Percentiles rank a stretch among this genome's conserved stretches.
Evolutionary conservation across 305 asterid species (phyloP).

Genomic region (Caryopteris hybrid): DNA sequence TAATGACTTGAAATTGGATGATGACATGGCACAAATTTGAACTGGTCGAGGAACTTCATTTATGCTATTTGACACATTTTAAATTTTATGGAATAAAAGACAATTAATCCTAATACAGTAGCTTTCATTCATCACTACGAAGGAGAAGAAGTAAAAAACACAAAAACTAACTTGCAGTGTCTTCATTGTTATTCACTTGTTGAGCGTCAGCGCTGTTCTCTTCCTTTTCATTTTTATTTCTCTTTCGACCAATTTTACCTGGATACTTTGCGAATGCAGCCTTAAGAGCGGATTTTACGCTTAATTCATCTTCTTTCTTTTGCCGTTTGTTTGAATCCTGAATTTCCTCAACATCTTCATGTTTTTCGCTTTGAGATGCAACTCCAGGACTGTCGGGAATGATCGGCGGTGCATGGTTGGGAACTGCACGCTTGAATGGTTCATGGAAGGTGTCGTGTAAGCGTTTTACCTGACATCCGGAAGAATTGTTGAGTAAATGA

Average conservation of each 20-base stretch:
- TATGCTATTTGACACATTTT: no score
- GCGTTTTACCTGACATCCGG: slow-evolving; percentile 64
- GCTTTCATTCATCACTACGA: neutral
- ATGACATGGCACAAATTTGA: no score
- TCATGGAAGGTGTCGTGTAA: slow-evolving; percentile 81
- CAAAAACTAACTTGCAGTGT: slow-evolving; percentile 15
- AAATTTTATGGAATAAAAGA: neutral
- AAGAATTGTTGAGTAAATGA: neutral
- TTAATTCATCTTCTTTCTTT: slow-evolving; percentile 56
- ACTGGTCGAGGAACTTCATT: no score
- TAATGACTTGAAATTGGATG: no score
- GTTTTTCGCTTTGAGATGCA: slow-evolving; percentile 33
- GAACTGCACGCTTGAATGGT: slow-evolving; percentile 81
- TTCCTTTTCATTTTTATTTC: slow-evolving; percentile 33
- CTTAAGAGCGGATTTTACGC: slow-evolving; percentile 65
- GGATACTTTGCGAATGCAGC: slow-evolving; percentile 75
- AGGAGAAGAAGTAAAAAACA: no score
- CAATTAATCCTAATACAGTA: neutral
- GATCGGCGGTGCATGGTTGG: slow-evolving; percentile 28
- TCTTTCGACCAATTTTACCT: slow-evolving; percentile 40
- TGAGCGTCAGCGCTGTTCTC: slow-evolving; percentile 17
- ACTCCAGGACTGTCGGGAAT: slow-evolving; percentile 29
- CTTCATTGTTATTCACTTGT: slow-evolving; percentile 24
- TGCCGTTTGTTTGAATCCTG: slow-evolving; percentile 38
- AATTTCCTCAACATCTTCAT: slow-evolving; percentile 33